Base-by-base conservation (phyloP, 129 eudicot genomes). In the Erigeron canadensis region DNA sequence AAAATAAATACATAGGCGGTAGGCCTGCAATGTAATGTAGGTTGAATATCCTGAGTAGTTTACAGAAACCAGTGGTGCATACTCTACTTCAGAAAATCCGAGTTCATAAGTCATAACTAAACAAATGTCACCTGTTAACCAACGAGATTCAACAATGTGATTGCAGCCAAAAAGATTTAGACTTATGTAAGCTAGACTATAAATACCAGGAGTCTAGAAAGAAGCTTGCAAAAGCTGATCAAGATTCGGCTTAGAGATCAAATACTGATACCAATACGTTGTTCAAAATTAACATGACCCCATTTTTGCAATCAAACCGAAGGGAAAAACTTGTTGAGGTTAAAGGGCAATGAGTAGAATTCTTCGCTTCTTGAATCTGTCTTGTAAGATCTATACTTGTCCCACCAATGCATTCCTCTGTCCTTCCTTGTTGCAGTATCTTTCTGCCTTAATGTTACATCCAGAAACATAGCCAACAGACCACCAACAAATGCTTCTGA, bases 301-400 rank as follows among this genome's bases (percentile, higher is more conserved):
- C 37, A 37, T 10, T 13, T 28, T 34, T 51, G 0, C 15, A 6
- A 51, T 84, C 82, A 93, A 28, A 93, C 92, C 0, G 99, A 86
- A 48, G 99, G 99, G 87, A 94, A 94, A 77, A 87, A 90, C 84
- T 90, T 90, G 96, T 94, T 94, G 72, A 94, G 99, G 81, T 88
- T 87, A 78, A 87, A 83, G 63, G 99, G 97, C 56, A 94, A 65
- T 6, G 97, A 87, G 74, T 94, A 94, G 79, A 94, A 90, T 79
- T 94, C 99, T 67, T 89, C 93, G 34, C 99, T 94, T 70, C 99
- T 87, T 2, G 96, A 77, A 73, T 94, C 99, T 1, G 97, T 87
- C 81, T 90, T 90, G 76, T 82, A 94, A 6, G 95, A 86, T 75
- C 84, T 73, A 80, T 87, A 94, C 73, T 82, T 87, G 65, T 89